Percentiles rank a stretch among this genome's conserved stretches.
Conservation (phyloP, 345 rosid genomes). For the Dipteronia sinensis region DNA sequence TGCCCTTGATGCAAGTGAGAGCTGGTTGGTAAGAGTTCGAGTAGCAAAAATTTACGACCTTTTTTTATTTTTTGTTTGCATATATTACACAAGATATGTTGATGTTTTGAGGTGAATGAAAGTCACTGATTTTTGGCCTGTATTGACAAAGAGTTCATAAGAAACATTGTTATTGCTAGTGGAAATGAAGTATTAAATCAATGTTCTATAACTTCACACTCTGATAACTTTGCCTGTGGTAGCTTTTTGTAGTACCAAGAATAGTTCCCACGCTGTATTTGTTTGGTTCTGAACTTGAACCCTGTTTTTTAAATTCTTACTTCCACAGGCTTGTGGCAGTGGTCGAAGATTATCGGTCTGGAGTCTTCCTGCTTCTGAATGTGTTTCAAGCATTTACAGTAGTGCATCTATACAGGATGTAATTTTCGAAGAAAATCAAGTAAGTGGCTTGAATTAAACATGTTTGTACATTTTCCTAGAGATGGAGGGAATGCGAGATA, state of each 20-base stretch:
- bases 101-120: neutral
- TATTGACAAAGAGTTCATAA: neutral
- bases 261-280: conserved; percentile 6
- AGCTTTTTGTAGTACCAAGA: neutral
- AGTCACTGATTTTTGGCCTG: neutral
- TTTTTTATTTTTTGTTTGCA: neutral
- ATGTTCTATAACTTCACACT: neutral
- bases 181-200: conserved; percentile 4
- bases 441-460: conserved; percentile 34
- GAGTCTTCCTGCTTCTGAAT: conserved; percentile 88
- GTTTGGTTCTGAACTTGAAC: conserved; percentile 1
- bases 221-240: neutral
- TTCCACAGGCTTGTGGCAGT: conserved; percentile 73
- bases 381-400: conserved; percentile 56
- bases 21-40: conserved; percentile 90
- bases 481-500: neutral
- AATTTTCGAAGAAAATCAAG: conserved; percentile 76
- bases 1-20: conserved; percentile 94
- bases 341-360: conserved; percentile 68
- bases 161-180: neutral
- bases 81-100: neutral
- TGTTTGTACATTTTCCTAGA: neutral
- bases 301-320: neutral
- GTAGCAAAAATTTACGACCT: neutral
- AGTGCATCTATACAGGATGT: conserved; percentile 69